Evolutionary conservation across 2,329 filamentous ascomycete genomes (phyloP), one percentile per base, ranked within the genome.

Genomic region (Orbilia quercus): DNA sequence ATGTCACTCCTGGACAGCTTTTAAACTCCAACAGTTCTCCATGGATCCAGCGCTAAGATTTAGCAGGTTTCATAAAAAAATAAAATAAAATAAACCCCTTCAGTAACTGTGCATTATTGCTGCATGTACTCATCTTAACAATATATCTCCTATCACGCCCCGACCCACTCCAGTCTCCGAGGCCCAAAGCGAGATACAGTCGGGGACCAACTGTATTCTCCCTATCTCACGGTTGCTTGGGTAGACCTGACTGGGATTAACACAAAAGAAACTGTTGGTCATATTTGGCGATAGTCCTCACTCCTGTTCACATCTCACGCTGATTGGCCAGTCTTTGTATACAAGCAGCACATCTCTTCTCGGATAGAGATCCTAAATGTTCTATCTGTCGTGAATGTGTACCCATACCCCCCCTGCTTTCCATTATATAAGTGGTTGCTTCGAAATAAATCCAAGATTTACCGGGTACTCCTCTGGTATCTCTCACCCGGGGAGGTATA

Each of bases 371-470:
- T 57, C 36, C 53, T 44, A 57, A 28, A 44, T 22, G 25, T 58
- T 66, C 58, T 28, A 5, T 44, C 16, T 51, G 44, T 51, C 42
- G 23, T 65, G 7, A 16, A 36, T 18, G 20, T 48, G 11, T 4
- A 1, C 48, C 44, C n/a, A n/a, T n/a, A n/a, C n/a, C 58, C 7
- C 28, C 40, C 38, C 60, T 50, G 40, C 42, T 57, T 50, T 5
- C 4, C 20, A n/a, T 11, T 48, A 28, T 51, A n/a, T 59, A 20
- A 59, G 18, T 67, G 63, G 54, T 36, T 59, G 23, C 45, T 53
- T 51, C 31, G n/a, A n/a, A 20, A 11, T 7, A 34, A 11, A 5
- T 23, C 34, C 31, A 14, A 12, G 50, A 11, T 14, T 14, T 5
- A 38, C 20, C 14, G 18, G n/a, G 9, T 40, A 40, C 6, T 14